Evolutionary conservation across 805 yeast species (phyloP).

Genomic region (Candida ipomoeae): DNA sequence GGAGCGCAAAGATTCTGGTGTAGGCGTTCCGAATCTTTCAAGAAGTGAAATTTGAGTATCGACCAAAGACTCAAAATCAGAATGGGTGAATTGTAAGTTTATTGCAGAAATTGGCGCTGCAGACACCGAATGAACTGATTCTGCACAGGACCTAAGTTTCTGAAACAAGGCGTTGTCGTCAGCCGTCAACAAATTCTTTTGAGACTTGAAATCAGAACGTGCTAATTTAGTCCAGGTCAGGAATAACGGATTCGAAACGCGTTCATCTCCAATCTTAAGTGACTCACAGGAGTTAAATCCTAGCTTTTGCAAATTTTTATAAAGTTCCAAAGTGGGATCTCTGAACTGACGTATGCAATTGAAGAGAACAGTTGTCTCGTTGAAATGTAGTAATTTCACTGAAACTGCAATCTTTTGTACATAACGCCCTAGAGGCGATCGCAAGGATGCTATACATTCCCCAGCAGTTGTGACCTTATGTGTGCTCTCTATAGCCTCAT

Average conservation of each 20-base stretch:
- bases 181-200: neutral
- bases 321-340: constrained; percentile 22
- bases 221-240: constrained; percentile 6
- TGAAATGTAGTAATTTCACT: constrained; percentile 44
- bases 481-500: constrained; percentile 12
- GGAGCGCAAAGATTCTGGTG: constrained; percentile 38
- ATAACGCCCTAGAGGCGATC: constrained; percentile 40
- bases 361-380: constrained; percentile 38
- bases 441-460: constrained; percentile 14
- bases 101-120: neutral
- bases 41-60: constrained; percentile 51
- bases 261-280: neutral
- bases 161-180: neutral
- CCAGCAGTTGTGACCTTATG: constrained; percentile 7
- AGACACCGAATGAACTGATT: neutral
- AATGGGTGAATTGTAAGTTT: constrained; percentile 23
- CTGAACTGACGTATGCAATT: constrained; percentile 33
- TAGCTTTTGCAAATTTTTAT: neutral
- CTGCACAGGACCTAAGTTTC: neutral
- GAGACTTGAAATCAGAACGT: neutral
- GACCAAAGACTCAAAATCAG: constrained; percentile 35
- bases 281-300: neutral
- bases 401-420: constrained; percentile 37
- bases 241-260: constrained; percentile 1
- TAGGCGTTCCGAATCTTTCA: constrained; percentile 26